A percentile compares a stretch with the other conserved stretches of the same genome.
phyloP scores from a whole-genome alignment of 1,284 basidiomycete species.

The Trichosporon ovoides region DNA sequence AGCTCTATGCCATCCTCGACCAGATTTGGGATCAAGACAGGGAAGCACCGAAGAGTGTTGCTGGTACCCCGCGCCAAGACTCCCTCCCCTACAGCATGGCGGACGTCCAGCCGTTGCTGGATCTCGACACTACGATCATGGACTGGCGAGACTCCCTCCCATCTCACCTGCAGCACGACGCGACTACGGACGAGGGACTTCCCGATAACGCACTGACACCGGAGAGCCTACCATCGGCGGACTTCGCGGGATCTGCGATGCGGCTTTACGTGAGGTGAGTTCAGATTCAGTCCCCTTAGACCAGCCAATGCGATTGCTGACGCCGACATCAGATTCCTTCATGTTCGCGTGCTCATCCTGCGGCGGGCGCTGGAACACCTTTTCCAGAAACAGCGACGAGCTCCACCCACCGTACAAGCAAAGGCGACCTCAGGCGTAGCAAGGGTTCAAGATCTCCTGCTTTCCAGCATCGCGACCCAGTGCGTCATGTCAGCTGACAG shows the following conservation, averaged over 20 bases:
- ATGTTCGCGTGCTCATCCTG: slow-evolving; percentile 1
- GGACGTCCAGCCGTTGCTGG: not conserved
- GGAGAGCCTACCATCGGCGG: not conserved
- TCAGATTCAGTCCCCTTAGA: too few species aligned
- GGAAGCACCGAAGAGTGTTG: not conserved
- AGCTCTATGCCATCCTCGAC: not conserved
- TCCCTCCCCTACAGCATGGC: too few species aligned
- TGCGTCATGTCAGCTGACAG: not conserved
- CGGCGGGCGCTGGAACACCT: not conserved
- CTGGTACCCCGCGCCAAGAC: too few species aligned
- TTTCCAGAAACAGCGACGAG: not conserved
- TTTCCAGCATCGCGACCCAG: not conserved
- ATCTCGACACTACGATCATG: not conserved
- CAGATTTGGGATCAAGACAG: not conserved
- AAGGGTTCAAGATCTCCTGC: not conserved
- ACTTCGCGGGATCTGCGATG: not conserved
- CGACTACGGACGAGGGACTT: not conserved
- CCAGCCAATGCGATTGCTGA: not conserved
- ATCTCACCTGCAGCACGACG: not conserved
- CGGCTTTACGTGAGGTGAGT: not conserved
- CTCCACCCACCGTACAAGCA: not conserved
- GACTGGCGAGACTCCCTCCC: not conserved
- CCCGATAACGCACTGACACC: not conserved
- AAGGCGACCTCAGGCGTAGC: not conserved
- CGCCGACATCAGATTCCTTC: not conserved